A percentile compares a stretch with the other conserved stretches of the same genome.
Evolutionary conservation across 2,329 filamentous ascomycete genomes (phyloP).

Genomic region (Coniochaeta sp.): DNA sequence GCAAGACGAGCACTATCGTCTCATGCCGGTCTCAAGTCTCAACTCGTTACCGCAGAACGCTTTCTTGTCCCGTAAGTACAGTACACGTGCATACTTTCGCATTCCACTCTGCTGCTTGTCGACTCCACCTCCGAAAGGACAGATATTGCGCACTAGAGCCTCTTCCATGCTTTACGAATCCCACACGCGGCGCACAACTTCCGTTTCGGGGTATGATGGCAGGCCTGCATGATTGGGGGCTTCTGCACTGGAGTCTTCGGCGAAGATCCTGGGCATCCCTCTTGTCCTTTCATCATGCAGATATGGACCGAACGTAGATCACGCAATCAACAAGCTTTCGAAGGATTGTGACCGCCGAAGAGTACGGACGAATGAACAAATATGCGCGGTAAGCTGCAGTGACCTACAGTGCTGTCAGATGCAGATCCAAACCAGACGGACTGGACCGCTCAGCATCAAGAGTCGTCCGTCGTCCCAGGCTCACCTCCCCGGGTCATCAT

Average conservation of each 20-base stretch:
- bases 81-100: too few relatives aligned
- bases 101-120: background rate
- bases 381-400: too few relatives aligned
- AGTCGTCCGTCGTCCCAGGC: background rate
- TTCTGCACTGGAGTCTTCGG: background rate
- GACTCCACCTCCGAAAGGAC: background rate
- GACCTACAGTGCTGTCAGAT: too few relatives aligned
- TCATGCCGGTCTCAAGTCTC: background rate
- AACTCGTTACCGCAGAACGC: background rate
- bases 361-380: too few relatives aligned
- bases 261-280: background rate
- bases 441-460: background rate
- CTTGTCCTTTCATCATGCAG: background rate
- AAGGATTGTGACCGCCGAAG: background rate
- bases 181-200: background rate
- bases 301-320: background rate
- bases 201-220: background rate
- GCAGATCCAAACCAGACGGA: background rate
- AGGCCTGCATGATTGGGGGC: background rate
- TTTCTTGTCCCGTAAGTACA: background rate
- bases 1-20: background rate
- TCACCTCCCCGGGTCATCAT: background rate
- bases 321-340: background rate
- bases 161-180: background rate
- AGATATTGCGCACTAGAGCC: background rate